Conservation (phyloP, 208 protist species). For the Porcisia deanei region DNA sequence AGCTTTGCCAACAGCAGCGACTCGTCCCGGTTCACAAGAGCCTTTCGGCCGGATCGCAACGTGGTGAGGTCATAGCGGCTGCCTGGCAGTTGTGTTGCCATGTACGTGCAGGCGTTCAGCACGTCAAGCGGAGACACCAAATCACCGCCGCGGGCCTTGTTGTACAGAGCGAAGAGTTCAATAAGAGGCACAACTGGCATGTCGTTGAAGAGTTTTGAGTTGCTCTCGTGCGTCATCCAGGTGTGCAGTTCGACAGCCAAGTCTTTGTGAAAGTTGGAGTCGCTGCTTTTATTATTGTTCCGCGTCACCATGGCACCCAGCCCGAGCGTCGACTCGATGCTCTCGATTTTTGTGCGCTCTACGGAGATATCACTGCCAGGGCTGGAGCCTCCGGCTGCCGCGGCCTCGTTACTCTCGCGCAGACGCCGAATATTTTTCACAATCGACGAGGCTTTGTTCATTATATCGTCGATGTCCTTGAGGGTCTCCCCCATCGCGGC, state of each 20-base stretch:
- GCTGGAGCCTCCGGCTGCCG: slow-evolving; percentile 23
- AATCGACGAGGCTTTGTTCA: slow-evolving; percentile 74
- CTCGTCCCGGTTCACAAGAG: slow-evolving; percentile 66
- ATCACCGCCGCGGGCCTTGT: slow-evolving; percentile 78
- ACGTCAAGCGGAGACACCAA: slow-evolving; percentile 80
- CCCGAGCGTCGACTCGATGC: slow-evolving; percentile 85
- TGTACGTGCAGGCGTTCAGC: slow-evolving; percentile 54
- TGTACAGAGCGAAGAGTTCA: slow-evolving; percentile 87
- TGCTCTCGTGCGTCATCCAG: slow-evolving; percentile 84
- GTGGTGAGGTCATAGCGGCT: slow-evolving; percentile 56
- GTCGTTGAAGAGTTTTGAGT: slow-evolving; percentile 65
- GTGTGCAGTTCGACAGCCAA: slow-evolving; percentile 74
- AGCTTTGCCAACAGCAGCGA: slow-evolving; percentile 61
- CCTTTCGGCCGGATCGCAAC: slow-evolving; percentile 71
- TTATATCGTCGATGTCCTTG: slow-evolving; percentile 84
- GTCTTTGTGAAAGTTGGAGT: slow-evolving; percentile 51
- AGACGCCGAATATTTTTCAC: slow-evolving; percentile 69
- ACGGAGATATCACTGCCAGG: slow-evolving; percentile 26
- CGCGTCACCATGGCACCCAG: slow-evolving; percentile 61
- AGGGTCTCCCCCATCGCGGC: slow-evolving; percentile 56
- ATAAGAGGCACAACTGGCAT: slow-evolving; percentile 81
- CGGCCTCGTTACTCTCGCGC: slow-evolving; percentile 46
- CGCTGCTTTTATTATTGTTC: slow-evolving; percentile 20
- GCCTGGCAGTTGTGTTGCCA: slow-evolving; percentile 39
- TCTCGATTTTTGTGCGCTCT: slow-evolving; percentile 62